phyloP scores from a whole-genome alignment of 345 rosid species.

The Gossypium raimondii region DNA sequence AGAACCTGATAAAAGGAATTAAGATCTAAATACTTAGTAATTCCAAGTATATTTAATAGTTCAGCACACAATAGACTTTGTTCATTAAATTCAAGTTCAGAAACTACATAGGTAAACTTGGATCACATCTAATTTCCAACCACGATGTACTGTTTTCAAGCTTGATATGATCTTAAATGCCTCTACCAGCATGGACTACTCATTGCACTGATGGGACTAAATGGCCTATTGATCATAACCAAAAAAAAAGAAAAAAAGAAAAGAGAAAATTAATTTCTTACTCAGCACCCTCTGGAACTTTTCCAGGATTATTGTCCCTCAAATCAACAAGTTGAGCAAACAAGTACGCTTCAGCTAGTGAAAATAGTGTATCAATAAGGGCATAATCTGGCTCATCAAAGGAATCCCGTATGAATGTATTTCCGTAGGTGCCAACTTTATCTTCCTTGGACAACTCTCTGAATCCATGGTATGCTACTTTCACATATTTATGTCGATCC shows the following conservation, averaged over 20 bases:
- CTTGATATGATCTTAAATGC: conserved; percentile 4
- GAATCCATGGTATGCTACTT: conserved; percentile 98
- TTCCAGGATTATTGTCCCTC: conserved; percentile 73
- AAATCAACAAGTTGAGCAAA: conserved; percentile 97
- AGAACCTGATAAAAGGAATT: background rate
- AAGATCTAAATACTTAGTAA: background rate
- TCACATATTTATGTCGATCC: conserved; percentile 98
- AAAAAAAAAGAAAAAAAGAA: background rate
- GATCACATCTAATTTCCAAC: background rate
- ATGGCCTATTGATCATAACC: background rate
- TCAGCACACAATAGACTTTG: background rate
- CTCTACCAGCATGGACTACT: conserved; percentile 1
- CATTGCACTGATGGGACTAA: background rate
- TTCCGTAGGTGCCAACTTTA: conserved; percentile 81
- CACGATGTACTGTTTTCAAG: background rate
- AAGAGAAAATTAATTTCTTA: conserved; percentile 36
- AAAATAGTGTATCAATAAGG: conserved; percentile 93
- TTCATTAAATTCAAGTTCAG: background rate
- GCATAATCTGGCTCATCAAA: conserved; percentile 97
- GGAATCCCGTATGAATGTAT: conserved; percentile 74
- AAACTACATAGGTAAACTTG: background rate
- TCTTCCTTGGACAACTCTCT: conserved; percentile 87
- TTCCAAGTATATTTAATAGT: background rate
- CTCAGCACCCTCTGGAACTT: conserved; percentile 55
- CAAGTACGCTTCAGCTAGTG: conserved; percentile 89